Evolutionary conservation across 306 rosid species (phyloP).

Genomic region (Psophocarpus tetragonolobus): DNA sequence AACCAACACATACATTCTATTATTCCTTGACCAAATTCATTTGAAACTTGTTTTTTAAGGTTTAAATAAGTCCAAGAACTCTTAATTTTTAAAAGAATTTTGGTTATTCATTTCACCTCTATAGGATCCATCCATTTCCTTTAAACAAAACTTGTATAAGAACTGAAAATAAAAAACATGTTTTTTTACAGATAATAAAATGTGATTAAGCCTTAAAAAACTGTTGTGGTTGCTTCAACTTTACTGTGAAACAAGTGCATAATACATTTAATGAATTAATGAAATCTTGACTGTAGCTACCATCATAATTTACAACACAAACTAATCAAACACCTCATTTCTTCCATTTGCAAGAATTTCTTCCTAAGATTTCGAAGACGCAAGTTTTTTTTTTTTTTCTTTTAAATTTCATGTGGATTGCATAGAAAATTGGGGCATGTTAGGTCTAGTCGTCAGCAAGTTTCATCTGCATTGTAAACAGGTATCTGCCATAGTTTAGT

Average conservation of each 20-base stretch:
- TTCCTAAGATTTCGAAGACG: conserved; percentile 4
- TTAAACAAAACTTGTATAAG: too few species aligned
- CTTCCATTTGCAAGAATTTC: neutral
- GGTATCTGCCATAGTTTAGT: conserved; percentile 88
- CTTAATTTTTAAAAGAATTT: too few species aligned
- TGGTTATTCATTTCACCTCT: too few species aligned
- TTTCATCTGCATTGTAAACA: conserved; percentile 64
- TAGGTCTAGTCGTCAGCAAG: conserved; percentile 41
- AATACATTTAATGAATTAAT: conserved; percentile 35
- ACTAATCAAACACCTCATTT: conserved; percentile 27
- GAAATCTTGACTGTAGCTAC: conserved; percentile 31
- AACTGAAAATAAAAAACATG: too few species aligned
- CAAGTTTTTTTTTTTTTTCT: neutral
- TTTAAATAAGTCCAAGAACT: too few species aligned
- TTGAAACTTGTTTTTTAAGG: too few species aligned
- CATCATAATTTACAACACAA: conserved; percentile 51
- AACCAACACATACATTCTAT: too few species aligned
- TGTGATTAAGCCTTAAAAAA: neutral
- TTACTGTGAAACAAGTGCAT: conserved; percentile 12
- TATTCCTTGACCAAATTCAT: too few species aligned
- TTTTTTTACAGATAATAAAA: neutral
- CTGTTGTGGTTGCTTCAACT: neutral
- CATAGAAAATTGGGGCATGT: neutral
- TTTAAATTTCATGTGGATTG: neutral
- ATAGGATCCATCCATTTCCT: too few species aligned